Percentiles rank a stretch among this genome's conserved stretches.
Conservation (phyloP, 129 eudicot genomes). For the Cynara cardunculus region DNA sequence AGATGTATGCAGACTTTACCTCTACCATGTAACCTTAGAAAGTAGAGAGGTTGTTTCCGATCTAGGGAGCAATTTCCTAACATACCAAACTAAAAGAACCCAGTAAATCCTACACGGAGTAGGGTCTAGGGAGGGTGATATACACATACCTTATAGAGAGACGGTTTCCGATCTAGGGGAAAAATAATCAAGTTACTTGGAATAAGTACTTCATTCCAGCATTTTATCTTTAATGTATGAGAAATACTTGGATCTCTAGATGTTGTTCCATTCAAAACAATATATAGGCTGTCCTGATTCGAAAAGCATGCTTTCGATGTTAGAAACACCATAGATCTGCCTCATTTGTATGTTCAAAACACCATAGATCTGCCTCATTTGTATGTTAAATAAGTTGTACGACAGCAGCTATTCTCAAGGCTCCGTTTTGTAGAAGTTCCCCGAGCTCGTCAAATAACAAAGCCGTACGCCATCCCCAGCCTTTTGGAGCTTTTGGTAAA, state of each 20-base stretch:
- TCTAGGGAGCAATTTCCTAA: background rate
- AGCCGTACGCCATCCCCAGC: constrained; percentile 99
- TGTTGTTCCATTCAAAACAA: background rate
- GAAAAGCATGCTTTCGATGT: background rate
- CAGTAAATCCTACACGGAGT: background rate
- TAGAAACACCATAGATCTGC: background rate
- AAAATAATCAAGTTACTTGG: background rate
- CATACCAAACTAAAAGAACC: background rate
- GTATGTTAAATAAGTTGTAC: constrained; percentile 78
- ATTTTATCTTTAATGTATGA: background rate
- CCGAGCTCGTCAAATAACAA: constrained; percentile 81
- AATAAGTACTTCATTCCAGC: background rate
- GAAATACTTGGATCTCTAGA: constrained; percentile 14
- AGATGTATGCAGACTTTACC: too few relatives aligned
- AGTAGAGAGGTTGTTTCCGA: background rate
- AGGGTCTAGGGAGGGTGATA: background rate
- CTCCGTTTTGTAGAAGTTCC: constrained; percentile 83
- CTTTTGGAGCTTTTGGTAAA: constrained; percentile 97
- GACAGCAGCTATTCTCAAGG: constrained; percentile 87
- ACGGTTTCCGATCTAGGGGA: background rate
- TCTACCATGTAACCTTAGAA: background rate
- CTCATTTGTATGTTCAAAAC: too few relatives aligned
- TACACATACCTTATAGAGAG: background rate
- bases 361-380: constrained; percentile 14
- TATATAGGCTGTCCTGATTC: constrained; percentile 1